Base-by-base conservation (phyloP, 169 alveolate genomes). In the Neospora caninum region DNA sequence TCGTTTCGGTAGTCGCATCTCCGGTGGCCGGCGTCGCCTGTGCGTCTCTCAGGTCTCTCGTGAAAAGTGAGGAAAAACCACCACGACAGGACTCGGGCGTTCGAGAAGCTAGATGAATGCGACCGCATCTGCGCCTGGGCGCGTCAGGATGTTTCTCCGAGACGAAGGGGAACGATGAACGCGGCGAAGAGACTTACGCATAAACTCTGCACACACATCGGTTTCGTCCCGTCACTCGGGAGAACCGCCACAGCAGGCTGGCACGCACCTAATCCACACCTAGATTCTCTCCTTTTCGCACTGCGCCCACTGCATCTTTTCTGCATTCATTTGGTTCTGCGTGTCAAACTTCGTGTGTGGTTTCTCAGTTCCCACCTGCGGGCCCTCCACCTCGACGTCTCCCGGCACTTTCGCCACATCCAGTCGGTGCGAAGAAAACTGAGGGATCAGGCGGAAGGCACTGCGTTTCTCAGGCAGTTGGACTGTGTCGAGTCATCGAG, bases 351-450 rank as follows among this genome's bases (percentile, higher is more conserved):
- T 13, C 58, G 4, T 13, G 45, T 43, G 18, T 78, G 18, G 10
- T 38, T n/a, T 78, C 86, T 4, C 45, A 78, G 86, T 18, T 78
- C 86, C 45, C 86, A 78, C 86, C 42, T 78, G 49, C 39, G 86
- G 1, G 22, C 86, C 31, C 86, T 78, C 20, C 86, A 78, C 45
- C 49, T 78, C 9, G 45, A 43, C 20, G 43, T 78, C 86, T 78
- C 45, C 2, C 86, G 86, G 43, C 86, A 38, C 39, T 78, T 36
- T 38, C 86, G 86, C 10, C 49, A 78, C 29, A 18, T 78, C 13
- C 86, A 36, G 27, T 18, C 86, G 39, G 39, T 78, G 20, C 86
- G 45, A 4, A n/a, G 45, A 38, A 78, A 78, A n/a, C 1, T 2
- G 22, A 38, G 31, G 45, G 86, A 78, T 13, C 9, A n/a, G 29